Evolutionary conservation across 805 yeast genomes (phyloP).

Genomic region (Candida andamanensis): DNA sequence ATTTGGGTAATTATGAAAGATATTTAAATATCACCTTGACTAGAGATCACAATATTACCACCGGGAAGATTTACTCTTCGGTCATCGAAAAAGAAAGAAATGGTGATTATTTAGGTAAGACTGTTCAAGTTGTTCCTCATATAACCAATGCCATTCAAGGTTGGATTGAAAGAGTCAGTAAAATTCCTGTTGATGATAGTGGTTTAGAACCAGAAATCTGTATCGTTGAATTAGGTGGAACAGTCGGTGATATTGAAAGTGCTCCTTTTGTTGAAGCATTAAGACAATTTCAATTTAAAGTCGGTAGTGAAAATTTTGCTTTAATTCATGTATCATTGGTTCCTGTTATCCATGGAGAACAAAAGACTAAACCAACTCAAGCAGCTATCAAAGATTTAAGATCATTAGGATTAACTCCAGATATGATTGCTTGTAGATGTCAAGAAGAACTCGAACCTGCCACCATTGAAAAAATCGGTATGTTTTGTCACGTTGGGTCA

Average conservation of each 20-base stretch:
- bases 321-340: slow-evolving; percentile 94
- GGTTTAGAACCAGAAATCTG: slow-evolving; percentile 93
- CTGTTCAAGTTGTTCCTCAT: slow-evolving; percentile 99
- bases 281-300: slow-evolving; percentile 97
- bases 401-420: slow-evolving; percentile 90
- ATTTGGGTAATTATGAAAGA: slow-evolving; percentile 96
- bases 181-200: slow-evolving; percentile 84
- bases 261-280: slow-evolving; percentile 99
- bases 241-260: slow-evolving; percentile 98
- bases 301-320: slow-evolving; percentile 90
- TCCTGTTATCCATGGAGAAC: slow-evolving; percentile 98
- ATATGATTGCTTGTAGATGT: slow-evolving; percentile 98
- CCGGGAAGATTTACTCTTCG: slow-evolving; percentile 93
- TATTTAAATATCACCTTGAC: slow-evolving; percentile 91
- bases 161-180: slow-evolving; percentile 93
- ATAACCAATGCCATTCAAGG: slow-evolving; percentile 96
- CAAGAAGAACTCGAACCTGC: slow-evolving; percentile 71
- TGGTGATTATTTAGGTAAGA: slow-evolving; percentile 96
- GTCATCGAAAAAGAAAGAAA: slow-evolving; percentile 93
- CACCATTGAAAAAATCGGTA: slow-evolving; percentile 93
- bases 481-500: slow-evolving; percentile 99
- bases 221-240: slow-evolving; percentile 97
- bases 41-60: slow-evolving; percentile 92
- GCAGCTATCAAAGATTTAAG: slow-evolving; percentile 97
- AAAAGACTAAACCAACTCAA: slow-evolving; percentile 98